Conservation (phyloP, 768 basidiomycete genomes). For the Brasilioporus rufonigricans region DNA sequence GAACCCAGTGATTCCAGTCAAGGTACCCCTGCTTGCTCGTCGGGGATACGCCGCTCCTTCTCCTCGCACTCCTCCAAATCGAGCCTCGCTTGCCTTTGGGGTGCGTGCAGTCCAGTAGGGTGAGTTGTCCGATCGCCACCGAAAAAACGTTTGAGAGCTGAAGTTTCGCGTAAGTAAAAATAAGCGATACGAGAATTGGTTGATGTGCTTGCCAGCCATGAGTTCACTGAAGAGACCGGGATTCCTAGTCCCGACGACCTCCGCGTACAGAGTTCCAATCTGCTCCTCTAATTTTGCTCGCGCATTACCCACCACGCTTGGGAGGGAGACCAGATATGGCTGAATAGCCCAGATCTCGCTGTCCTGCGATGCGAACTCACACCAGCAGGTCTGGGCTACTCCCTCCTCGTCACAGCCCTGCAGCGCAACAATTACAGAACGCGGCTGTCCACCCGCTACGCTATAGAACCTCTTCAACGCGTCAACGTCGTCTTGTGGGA, state of each 20-base stretch:
- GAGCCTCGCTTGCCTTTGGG: too few species aligned
- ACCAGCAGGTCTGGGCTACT: neutral
- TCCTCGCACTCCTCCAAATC: too few species aligned
- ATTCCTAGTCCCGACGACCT: neutral
- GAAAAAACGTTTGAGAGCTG: neutral
- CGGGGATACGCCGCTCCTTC: too few species aligned
- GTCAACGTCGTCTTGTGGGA: neutral
- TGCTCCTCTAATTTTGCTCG: neutral
- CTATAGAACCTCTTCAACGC: neutral
- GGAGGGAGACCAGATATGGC: neutral
- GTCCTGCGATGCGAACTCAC: neutral
- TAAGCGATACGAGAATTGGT: neutral
- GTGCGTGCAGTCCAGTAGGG: too few species aligned
- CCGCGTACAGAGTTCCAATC: neutral
- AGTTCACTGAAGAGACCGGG: neutral
- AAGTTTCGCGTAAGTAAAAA: neutral
- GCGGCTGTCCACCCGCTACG: neutral
- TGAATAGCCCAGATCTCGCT: too few species aligned
- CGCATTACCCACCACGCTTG: neutral
- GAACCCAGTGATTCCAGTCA: too few species aligned
- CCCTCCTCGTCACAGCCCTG: neutral
- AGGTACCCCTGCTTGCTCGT: too few species aligned
- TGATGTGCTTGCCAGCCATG: neutral
- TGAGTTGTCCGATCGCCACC: too few species aligned
- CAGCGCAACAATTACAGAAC: neutral